These are phyloP conservation scores for Zizania latifolia DNA, from an alignment of 176 grass and related monocot genomes.

Conservation along the genomic window DNA sequence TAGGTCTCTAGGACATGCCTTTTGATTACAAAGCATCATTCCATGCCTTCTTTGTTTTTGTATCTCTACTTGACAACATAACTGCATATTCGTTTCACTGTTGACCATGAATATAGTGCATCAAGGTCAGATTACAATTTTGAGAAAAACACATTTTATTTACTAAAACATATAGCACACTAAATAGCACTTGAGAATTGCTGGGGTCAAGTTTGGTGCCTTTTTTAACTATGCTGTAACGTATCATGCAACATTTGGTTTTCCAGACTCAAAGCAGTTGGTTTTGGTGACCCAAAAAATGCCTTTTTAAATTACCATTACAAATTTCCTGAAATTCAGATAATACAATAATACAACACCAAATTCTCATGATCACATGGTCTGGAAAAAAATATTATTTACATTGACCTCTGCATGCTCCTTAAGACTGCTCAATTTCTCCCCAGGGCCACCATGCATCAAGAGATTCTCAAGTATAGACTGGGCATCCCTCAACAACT, in stretches of 20 bases:
- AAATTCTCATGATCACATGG: slow-evolving; percentile 9
- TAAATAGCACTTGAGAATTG: not conserved
- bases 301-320: not conserved
- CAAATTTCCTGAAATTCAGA: not conserved
- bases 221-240: not conserved
- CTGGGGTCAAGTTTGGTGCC: not conserved
- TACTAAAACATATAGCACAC: no score
- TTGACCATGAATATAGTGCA: not conserved
- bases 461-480: slow-evolving; percentile 32
- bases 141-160: not conserved
- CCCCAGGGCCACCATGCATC: not conserved
- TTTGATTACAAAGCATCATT: not conserved
- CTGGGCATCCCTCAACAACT: slow-evolving; percentile 62
- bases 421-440: not conserved
- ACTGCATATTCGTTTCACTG: not conserved
- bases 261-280: not conserved
- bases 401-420: not conserved
- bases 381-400: slow-evolving; percentile 23
- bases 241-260: not conserved
- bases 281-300: not conserved
- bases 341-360: not conserved
- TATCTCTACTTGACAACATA: not conserved
- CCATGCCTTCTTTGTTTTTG: not conserved
- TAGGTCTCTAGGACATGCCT: not conserved
- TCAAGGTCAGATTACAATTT: not conserved